phyloP scores from a whole-genome alignment of 352 stramenopile genomes.

The Phytophthora ohioensis region DNA sequence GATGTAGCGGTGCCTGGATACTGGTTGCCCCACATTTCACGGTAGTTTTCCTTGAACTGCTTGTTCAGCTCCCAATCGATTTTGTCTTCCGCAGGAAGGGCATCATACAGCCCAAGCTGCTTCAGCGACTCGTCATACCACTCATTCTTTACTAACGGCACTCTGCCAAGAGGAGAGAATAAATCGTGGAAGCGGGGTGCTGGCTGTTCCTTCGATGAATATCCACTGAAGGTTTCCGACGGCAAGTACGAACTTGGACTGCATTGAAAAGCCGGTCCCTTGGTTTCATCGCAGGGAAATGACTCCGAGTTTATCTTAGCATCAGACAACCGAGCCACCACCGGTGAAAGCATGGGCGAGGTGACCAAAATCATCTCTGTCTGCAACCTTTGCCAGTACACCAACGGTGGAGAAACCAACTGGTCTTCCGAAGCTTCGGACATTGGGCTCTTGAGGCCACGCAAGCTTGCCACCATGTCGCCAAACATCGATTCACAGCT shows the following conservation, averaged over 20 bases:
- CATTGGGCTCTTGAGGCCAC: conserved; percentile 7
- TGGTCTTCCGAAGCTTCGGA: conserved; percentile 2
- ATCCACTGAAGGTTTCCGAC: neutral
- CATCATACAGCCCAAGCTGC: conserved; percentile 49
- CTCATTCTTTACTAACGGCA: conserved; percentile 26
- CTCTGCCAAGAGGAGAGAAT: conserved; percentile 38
- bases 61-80: conserved; percentile 60
- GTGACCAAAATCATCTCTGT: neutral
- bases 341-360: conserved; percentile 9
- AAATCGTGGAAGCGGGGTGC: conserved; percentile 36
- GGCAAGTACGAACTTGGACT: neutral
- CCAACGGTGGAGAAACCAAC: conserved; percentile 23
- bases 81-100: conserved; percentile 44
- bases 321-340: neutral
- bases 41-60: conserved; percentile 34
- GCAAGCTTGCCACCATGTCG: neutral
- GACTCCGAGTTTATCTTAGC: conserved; percentile 1
- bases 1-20: neutral
- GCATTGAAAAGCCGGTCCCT: neutral
- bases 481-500: conserved; percentile 8
- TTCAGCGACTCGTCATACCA: conserved; percentile 65
- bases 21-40: conserved; percentile 31
- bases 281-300: neutral
- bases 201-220: conserved; percentile 7
- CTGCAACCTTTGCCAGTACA: conserved; percentile 22